phyloP scores from a whole-genome alignment of 768 basidiomycete genomes.

The Xerocomus potaroensis region DNA sequence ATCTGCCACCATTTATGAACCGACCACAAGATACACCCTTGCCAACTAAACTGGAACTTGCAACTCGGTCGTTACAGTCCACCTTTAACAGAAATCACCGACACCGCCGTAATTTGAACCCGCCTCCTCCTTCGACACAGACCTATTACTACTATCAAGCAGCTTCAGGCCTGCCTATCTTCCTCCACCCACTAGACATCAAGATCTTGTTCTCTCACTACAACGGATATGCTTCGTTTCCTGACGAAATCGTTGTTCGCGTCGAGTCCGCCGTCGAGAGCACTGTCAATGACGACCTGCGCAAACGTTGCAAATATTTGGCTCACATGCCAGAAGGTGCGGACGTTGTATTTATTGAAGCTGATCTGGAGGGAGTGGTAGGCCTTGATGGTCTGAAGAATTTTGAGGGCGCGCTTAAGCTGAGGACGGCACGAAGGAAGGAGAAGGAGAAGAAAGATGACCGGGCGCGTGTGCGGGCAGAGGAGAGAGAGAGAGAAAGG shows the following conservation, averaged over 20 bases:
- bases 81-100: conserved; percentile 42
- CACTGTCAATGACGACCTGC: conserved; percentile 87
- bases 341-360: conserved; percentile 92
- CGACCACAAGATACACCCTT: conserved; percentile 3
- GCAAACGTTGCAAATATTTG: conserved; percentile 94
- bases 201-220: conserved; percentile 86
- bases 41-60: conserved; percentile 4
- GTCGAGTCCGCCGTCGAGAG: conserved; percentile 74
- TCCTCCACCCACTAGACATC: conserved; percentile 94
- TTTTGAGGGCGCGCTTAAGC: conserved; percentile 79
- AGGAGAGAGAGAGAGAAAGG: conserved; percentile 68
- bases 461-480: conserved; percentile 70
- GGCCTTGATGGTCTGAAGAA: conserved; percentile 70
- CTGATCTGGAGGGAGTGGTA: conserved; percentile 76
- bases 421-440: conserved; percentile 66
- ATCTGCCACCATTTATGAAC: conserved; percentile 13
- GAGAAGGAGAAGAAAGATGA: conserved; percentile 88
- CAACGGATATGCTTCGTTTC: conserved; percentile 76
- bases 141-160: conserved; percentile 97
- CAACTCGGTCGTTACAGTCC: conserved; percentile 2
- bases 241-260: conserved; percentile 73
- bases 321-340: conserved; percentile 87
- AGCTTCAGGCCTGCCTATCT: conserved; percentile 84
- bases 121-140: conserved; percentile 80
- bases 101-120: conserved; percentile 76